A percentile compares a stretch with the other conserved stretches of the same genome.
Conservation (phyloP, 208 protist genomes). For the Naegleria lovaniensis region DNA sequence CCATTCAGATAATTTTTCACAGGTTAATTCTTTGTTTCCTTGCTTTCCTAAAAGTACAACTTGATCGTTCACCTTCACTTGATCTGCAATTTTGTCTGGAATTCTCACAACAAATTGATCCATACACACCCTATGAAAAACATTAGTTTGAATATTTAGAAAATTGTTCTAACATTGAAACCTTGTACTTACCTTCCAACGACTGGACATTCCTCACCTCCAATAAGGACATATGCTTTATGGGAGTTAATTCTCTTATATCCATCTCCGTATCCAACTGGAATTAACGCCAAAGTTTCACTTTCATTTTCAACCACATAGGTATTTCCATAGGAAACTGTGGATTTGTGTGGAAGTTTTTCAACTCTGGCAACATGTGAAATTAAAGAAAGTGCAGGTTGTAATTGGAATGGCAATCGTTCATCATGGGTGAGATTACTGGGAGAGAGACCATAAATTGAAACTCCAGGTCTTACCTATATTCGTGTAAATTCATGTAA, state of each 20-base stretch:
- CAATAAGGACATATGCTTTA: background rate
- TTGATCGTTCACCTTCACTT: background rate
- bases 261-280: slow-evolving; percentile 14
- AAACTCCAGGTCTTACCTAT: background rate
- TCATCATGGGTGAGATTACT: background rate
- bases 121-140: background rate
- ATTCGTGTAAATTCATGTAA: background rate
- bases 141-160: no score
- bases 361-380: background rate
- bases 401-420: background rate
- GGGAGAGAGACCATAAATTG: background rate
- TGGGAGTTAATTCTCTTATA: background rate
- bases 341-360: background rate
- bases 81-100: background rate
- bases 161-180: no score
- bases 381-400: background rate
- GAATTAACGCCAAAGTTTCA: background rate
- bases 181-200: background rate
- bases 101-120: slow-evolving; percentile 1
- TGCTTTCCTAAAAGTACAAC: background rate
- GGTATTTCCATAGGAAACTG: background rate
- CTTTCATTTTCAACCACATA: background rate
- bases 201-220: background rate
- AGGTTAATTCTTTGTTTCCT: background rate
- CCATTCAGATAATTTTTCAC: background rate